phyloP scores from a whole-genome alignment of 2,329 filamentous ascomycete genomes.

The Coniochaeta ligniaria region DNA sequence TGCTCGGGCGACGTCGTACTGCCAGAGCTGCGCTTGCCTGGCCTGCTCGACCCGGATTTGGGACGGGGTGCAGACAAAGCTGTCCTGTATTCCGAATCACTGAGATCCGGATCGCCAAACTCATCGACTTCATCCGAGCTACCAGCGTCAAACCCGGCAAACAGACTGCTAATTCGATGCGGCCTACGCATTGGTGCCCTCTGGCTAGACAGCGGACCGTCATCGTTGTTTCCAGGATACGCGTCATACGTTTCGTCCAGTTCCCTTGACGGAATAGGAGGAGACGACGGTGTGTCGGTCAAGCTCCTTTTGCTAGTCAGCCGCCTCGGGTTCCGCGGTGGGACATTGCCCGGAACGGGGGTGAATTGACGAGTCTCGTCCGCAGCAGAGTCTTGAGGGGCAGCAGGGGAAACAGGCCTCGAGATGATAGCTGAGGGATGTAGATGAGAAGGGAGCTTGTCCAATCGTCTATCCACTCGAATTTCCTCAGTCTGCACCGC shows the following conservation, averaged over 20 bases:
- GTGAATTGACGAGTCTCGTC: conserved; percentile 39
- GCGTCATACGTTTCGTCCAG: conserved; percentile 47
- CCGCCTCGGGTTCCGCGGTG: conserved; percentile 54
- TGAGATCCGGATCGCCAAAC: conserved; percentile 52
- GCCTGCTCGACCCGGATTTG: conserved; percentile 26
- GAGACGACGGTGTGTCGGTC: conserved; percentile 43
- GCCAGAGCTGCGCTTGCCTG: conserved; percentile 34
- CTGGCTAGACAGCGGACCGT: conserved; percentile 60
- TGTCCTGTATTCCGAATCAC: conserved; percentile 61
- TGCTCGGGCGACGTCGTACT: conserved; percentile 37
- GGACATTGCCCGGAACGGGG: conserved; percentile 44
- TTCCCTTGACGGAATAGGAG: conserved; percentile 23
- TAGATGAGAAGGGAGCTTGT: conserved; percentile 68
- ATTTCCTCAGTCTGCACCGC: conserved; percentile 85
- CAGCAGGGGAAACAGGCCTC: conserved; percentile 46
- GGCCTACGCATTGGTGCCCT: conserved; percentile 59
- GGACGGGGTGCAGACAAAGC: conserved; percentile 58
- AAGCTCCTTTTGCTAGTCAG: conserved; percentile 38
- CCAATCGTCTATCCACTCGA: conserved; percentile 69
- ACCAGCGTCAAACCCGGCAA: conserved; percentile 71
- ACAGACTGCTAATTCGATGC: conserved; percentile 75
- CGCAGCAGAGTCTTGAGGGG: conserved; percentile 15
- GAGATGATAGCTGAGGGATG: conserved; percentile 70
- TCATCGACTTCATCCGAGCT: conserved; percentile 63
- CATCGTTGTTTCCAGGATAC: conserved; percentile 75